Evolutionary conservation across 495 filamentous ascomycete genomes (phyloP), one percentile per base, ranked within the genome.

Genomic region (Aspergillus kassunensis): DNA sequence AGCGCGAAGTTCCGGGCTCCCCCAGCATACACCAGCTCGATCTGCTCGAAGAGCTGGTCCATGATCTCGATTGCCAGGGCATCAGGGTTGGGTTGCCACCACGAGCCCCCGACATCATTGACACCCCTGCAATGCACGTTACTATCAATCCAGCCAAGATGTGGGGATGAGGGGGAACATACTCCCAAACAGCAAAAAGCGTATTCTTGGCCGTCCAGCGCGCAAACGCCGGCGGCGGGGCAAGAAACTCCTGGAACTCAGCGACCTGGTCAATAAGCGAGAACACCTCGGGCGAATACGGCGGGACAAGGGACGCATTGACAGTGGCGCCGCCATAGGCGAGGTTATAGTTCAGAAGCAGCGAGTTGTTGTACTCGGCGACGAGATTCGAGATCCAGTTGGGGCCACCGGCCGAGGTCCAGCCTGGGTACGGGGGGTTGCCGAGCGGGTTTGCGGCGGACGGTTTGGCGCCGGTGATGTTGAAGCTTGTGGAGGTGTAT

Each of bases 301-400:
- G 51, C 21, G 43, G 31, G 8, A 54, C 44, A n/a, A 54, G 51
- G 1, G 24, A 20, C 0, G 51, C 51, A 12, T 54, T 48, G 25
- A 54, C 43, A 5, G 51, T 54, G 6, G 51, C 51, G 1, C 51
- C 43, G 11, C 51, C 51, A n/a, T 46, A 54, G 5, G 51, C 51
- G 2, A 54, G 36, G 25, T 54, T 54, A 18, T 54, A 54, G 36
- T 34, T 54, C 15, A 54, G 35, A 4, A 54, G 43, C 24, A 54
- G 27, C 3, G 43, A 48, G 35, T 45, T n/a, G 13, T 54, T 54
- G 18, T 54, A 54, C 19, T 31, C 39, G 10, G 30, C 43, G 34
- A 54, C 51, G 5, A 54, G 25, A 2, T 54, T 15, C 7, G 43
- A 40, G 25, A 54, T 47, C 51, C 51, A 54, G 44, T 54, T 54